Base-by-base conservation (phyloP, 1,139 yeast species). In the Pichia norvegensis region DNA sequence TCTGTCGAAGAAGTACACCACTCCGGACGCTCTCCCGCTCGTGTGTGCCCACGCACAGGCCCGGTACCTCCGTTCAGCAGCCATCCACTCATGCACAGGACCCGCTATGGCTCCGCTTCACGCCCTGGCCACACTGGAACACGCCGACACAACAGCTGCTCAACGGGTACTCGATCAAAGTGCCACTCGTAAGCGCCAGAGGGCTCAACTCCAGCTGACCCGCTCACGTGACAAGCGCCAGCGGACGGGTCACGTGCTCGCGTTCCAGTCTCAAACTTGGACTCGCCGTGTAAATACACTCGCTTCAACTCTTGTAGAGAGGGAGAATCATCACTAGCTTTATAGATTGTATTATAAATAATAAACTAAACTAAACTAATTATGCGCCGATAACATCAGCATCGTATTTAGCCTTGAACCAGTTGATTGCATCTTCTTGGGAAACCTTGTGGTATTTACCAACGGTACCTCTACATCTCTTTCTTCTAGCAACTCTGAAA, bases 391-490 rank as follows among this genome's bases (percentile, higher is more conserved):
- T 76, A 67, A 92, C 98, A 67, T 87, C 94, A 70, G 98, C 98
- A 76, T 94, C 99, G 81, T 92, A 92, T 81, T 85, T 92, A 74
- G 88, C 94, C 85, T 92, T 94, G 94, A 92, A 92, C 99, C 99
- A 92, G 72, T 79, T 76, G 73, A 92, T 85, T 73, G 97, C 70
- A 75, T 92, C 98, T 69, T 85, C 95, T 78, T 85, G 85, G 73
- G 75, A 73, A 71, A 95, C 85, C 74, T 80, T 79, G 86, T 92
- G 99, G 68, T 78, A 67, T 81, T 84, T 82, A 77, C 99, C 99
- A 64, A 92, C 77, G 64, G 76, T 78, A 66, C 90, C 77, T 72
- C 82, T 79, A 70, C 86, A 78, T 81, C 95, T 86, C 95, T 92
- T 92, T 84, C 98, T 92, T 81, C 97, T 92, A 69, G 97, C 81